Conservation (phyloP, 768 basidiomycete species). For the Kwoniella europaea region DNA sequence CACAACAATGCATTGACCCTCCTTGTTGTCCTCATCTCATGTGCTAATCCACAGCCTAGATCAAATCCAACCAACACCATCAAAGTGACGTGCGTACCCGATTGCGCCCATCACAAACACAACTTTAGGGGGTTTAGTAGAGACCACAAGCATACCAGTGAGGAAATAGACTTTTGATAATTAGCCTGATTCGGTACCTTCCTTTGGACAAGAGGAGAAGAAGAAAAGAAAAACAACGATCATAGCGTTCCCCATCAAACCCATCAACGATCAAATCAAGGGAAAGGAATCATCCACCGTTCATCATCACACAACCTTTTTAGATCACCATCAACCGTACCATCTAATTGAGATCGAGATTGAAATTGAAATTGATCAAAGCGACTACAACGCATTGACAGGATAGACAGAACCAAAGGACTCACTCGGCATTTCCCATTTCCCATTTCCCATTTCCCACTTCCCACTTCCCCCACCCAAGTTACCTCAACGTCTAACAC, state of each 20-base stretch:
- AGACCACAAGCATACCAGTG: not conserved
- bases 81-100: not conserved
- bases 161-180: not conserved
- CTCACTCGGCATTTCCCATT: too few species aligned
- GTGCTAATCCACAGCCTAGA: conserved; percentile 6
- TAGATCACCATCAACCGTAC: conserved; percentile 1
- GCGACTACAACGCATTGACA: not conserved
- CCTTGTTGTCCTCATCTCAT: not conserved
- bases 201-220: conserved; percentile 2
- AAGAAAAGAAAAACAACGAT: not conserved
- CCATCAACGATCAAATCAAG: not conserved
- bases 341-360: not conserved
- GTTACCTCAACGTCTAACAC: too few species aligned
- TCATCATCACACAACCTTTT: not conserved
- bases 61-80: not conserved
- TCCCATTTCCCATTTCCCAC: too few species aligned
- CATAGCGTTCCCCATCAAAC: not conserved
- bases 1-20: conserved; percentile 1
- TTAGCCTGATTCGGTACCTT: conserved; percentile 13
- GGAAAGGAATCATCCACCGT: conserved; percentile 4
- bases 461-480: too few species aligned
- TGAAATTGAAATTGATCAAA: not conserved
- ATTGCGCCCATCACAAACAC: not conserved
- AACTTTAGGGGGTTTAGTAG: not conserved
- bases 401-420: not conserved